phyloP scores from a whole-genome alignment of 345 rosid genomes.

The Pistacia integerrima region DNA sequence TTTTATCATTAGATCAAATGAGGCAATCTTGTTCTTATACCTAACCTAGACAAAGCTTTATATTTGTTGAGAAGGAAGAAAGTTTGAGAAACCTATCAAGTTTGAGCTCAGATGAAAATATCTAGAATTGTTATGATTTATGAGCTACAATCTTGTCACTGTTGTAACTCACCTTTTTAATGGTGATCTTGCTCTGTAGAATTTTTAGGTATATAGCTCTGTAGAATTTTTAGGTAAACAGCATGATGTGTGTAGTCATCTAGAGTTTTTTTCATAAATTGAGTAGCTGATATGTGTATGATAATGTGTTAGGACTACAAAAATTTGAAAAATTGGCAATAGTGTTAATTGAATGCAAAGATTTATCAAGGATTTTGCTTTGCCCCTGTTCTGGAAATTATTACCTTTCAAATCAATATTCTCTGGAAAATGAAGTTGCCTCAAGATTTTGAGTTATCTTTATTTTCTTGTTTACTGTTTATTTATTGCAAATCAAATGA shows the following conservation, averaged over 20 bases:
- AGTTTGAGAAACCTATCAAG: background rate
- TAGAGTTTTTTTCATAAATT: background rate
- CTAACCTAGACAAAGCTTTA: background rate
- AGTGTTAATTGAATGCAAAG: background rate
- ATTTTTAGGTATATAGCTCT: background rate
- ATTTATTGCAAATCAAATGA: background rate
- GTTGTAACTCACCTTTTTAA: background rate
- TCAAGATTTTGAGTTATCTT: background rate
- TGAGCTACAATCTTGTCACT: background rate
- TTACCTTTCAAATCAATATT: background rate
- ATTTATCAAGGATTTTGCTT: background rate
- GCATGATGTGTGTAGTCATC: background rate
- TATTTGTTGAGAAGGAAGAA: background rate
- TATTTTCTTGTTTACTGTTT: background rate
- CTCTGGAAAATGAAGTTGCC: background rate
- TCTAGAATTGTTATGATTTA: background rate
- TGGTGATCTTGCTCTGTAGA: background rate
- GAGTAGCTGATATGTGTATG: background rate
- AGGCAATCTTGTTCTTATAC: background rate
- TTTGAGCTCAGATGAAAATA: background rate
- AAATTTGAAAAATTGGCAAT: background rate
- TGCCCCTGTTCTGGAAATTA: background rate
- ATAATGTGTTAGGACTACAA: background rate
- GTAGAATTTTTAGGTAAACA: background rate
- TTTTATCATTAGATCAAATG: background rate